phyloP scores from a whole-genome alignment of 2,329 filamentous ascomycete species.

The Trichophaea hybrida region DNA sequence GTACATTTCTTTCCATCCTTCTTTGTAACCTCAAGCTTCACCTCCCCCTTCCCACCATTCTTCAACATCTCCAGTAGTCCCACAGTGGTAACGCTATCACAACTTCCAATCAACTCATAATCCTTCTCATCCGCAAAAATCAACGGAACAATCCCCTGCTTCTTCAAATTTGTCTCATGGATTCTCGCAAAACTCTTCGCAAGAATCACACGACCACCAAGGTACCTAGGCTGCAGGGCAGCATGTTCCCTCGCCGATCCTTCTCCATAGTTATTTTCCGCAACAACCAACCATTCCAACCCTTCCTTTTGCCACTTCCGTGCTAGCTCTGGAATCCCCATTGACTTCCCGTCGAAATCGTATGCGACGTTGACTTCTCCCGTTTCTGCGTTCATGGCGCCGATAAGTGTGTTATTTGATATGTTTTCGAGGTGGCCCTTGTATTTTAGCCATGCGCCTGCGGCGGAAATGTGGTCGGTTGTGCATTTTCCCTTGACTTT shows the following conservation, averaged over 20 bases:
- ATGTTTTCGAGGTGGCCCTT: constrained; percentile 98
- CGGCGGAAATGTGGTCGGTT: constrained; percentile 94
- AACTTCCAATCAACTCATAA: constrained; percentile 69
- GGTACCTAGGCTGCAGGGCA: constrained; percentile 77
- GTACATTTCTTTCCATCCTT: constrained; percentile 48
- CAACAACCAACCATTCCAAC: constrained; percentile 80
- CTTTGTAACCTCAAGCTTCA: constrained; percentile 53
- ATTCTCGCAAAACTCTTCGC: constrained; percentile 82
- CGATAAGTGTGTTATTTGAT: constrained; percentile 90
- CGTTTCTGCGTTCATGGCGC: constrained; percentile 80
- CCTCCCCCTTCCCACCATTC: constrained; percentile 62
- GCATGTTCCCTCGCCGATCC: constrained; percentile 81
- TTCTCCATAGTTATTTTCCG: constrained; percentile 95
- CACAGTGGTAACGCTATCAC: constrained; percentile 68
- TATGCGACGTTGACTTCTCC: constrained; percentile 86
- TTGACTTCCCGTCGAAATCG: constrained; percentile 60
- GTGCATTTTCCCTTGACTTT: constrained; percentile 98
- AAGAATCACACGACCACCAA: constrained; percentile 70
- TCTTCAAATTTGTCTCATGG: constrained; percentile 92
- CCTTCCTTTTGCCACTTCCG: constrained; percentile 63
- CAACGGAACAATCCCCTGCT: constrained; percentile 89
- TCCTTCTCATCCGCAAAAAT: constrained; percentile 80
- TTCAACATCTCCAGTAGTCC: constrained; percentile 71
- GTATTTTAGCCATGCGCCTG: constrained; percentile 96
- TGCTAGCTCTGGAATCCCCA: constrained; percentile 76